phyloP scores from a whole-genome alignment of 805 yeast genomes.

The Ascoidea tarda region DNA sequence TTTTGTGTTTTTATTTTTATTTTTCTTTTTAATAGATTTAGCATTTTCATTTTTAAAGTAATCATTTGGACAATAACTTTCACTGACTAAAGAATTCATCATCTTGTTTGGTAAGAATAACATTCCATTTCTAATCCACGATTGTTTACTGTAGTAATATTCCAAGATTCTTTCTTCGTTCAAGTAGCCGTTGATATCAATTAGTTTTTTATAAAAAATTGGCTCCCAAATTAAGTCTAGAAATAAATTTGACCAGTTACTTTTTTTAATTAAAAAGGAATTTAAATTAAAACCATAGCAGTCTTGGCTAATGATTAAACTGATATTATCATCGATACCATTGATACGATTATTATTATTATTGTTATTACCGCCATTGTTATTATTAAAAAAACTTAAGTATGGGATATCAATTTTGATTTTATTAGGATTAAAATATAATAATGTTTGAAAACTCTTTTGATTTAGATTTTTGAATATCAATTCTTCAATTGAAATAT shows the following conservation, averaged over 20 bases:
- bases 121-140: slow-evolving; percentile 26
- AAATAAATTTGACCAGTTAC: slow-evolving; percentile 23
- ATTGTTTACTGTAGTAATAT: slow-evolving; percentile 20
- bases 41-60: slow-evolving; percentile 12
- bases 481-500: slow-evolving; percentile 20
- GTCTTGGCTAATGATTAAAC: slow-evolving; percentile 24
- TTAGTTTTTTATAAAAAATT: slow-evolving; percentile 23
- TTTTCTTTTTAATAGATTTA: too few relatives aligned
- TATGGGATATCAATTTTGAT: slow-evolving; percentile 19
- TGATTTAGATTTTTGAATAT: slow-evolving; percentile 19
- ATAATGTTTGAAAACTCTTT: slow-evolving; percentile 18
- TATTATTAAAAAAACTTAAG: slow-evolving; percentile 14
- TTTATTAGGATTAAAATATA: slow-evolving; percentile 22
- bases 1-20: too few relatives aligned
- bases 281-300: slow-evolving; percentile 28
- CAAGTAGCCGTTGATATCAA: slow-evolving; percentile 21
- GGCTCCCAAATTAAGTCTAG: slow-evolving; percentile 28
- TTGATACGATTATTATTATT: too few relatives aligned
- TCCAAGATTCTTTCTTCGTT: slow-evolving; percentile 26
- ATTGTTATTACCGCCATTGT: too few relatives aligned
- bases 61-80: slow-evolving; percentile 18
- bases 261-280: slow-evolving; percentile 24
- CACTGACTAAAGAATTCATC: slow-evolving; percentile 23
- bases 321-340: slow-evolving; percentile 15
- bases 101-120: slow-evolving; percentile 25